Conservation (phyloP, 257 asterid species). For the Plantago major region DNA sequence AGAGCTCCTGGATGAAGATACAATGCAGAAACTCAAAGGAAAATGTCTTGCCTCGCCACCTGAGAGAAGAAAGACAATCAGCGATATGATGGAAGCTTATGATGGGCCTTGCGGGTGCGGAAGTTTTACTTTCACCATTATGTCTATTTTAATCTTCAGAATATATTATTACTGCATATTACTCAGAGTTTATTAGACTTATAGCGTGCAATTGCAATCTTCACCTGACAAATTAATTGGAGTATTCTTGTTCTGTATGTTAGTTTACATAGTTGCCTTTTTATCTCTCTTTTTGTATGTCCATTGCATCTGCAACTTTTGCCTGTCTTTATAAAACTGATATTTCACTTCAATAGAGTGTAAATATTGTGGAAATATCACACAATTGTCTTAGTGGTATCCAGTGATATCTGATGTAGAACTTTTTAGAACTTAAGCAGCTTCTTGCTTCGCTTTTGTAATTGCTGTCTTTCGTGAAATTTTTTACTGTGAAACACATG, state of each 20-base stretch:
- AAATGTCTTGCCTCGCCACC: constrained; percentile 42
- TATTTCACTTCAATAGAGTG: too few species aligned
- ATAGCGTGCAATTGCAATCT: not conserved
- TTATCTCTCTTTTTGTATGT: too few species aligned
- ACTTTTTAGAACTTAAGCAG: not conserved
- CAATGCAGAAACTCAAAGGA: constrained; percentile 25
- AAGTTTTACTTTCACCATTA: not conserved
- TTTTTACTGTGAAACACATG: constrained; percentile 13
- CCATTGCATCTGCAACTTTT: too few species aligned
- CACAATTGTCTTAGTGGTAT: too few species aligned
- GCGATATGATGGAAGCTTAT: constrained; percentile 44
- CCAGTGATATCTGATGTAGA: not conserved
- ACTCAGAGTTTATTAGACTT: constrained; percentile 7
- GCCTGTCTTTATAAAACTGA: too few species aligned
- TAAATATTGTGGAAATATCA: too few species aligned
- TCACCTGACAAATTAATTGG: constrained; percentile 8
- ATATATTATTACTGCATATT: not conserved
- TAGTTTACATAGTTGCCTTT: too few species aligned
- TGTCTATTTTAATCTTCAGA: not conserved
- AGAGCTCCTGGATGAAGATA: constrained; percentile 40
- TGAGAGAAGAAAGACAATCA: constrained; percentile 35
- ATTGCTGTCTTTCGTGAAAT: not conserved
- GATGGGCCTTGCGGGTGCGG: constrained; percentile 84
- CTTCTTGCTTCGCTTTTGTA: too few species aligned
- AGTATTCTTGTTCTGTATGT: not conserved